Evolutionary conservation across 2,329 filamentous ascomycete species (phyloP).

Genomic region (Harringtonia lauricola): DNA sequence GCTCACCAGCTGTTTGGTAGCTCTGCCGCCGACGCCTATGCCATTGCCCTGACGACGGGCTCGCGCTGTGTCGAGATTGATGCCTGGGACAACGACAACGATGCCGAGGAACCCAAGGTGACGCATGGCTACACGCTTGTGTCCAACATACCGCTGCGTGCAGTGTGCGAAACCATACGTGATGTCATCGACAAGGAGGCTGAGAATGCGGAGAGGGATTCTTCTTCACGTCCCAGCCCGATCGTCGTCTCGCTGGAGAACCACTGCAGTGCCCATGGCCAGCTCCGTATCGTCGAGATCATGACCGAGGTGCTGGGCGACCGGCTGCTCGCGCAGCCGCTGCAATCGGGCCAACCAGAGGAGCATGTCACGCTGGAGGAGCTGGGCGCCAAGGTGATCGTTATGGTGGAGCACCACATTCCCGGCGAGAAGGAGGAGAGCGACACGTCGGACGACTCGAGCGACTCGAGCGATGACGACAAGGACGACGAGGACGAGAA

Average conservation of each 20-base stretch:
- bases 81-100: conserved; percentile 15
- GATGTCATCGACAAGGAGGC: conserved; percentile 43
- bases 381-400: conserved; percentile 45
- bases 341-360: conserved; percentile 44
- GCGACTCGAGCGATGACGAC: conserved; percentile 1
- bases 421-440: conserved; percentile 39
- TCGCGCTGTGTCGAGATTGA: conserved; percentile 52
- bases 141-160: conserved; percentile 16
- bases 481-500: conserved; percentile 17
- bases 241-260: conserved; percentile 35
- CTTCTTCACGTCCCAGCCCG: conserved; percentile 33
- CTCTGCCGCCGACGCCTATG: conserved; percentile 52
- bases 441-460: conserved; percentile 28
- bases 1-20: conserved; percentile 58
- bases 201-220: conserved; percentile 34
- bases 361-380: conserved; percentile 40
- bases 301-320: conserved; percentile 45
- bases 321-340: conserved; percentile 46
- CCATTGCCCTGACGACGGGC: conserved; percentile 49
- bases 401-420: conserved; percentile 42
- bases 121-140: conserved; percentile 35
- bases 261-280: conserved; percentile 34
- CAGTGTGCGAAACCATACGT: conserved; percentile 29
- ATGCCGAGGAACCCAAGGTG: conserved; percentile 51
- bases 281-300: conserved; percentile 46